Percentiles rank a stretch among this genome's conserved stretches.
These are phyloP conservation scores for Pythium myriotylum DNA, from an alignment of 352 stramenopile species.

Conservation along the genomic window DNA sequence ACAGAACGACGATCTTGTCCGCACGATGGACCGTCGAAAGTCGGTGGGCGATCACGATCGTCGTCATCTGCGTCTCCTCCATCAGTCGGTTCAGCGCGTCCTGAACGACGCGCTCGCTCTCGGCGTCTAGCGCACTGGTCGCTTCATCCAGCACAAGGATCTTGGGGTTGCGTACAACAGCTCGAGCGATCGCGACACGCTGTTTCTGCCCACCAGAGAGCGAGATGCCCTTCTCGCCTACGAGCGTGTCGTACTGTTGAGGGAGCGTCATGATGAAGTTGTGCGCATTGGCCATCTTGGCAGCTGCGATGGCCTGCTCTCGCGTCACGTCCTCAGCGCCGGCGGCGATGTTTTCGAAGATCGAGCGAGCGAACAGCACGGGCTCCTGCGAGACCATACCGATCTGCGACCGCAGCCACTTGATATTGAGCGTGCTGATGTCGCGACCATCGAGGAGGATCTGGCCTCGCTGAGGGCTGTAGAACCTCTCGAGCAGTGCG, in stretches of 20 bases:
- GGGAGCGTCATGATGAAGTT: neutral
- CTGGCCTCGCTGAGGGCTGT: constrained; percentile 39
- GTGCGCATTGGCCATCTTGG: constrained; percentile 20
- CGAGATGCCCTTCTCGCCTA: neutral
- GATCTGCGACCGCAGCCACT: constrained; percentile 25
- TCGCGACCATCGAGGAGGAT: constrained; percentile 66
- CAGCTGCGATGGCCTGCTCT: constrained; percentile 66
- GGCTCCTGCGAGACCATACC: constrained; percentile 68
- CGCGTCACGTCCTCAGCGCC: constrained; percentile 3
- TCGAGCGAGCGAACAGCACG: constrained; percentile 73
- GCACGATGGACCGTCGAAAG: constrained; percentile 40
- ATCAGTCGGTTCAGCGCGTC: constrained; percentile 50
- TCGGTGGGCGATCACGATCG: constrained; percentile 92
- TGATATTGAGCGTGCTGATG: constrained; percentile 50
- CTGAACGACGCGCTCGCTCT: constrained; percentile 79
- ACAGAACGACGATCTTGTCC: constrained; percentile 26
- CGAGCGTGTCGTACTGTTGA: neutral
- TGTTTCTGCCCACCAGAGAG: neutral
- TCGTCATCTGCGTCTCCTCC: constrained; percentile 50
- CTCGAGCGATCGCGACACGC: neutral
- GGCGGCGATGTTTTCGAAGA: constrained; percentile 80
- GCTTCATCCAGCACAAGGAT: neutral
- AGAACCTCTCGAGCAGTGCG: constrained; percentile 75
- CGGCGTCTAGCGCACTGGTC: constrained; percentile 30
- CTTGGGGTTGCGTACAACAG: neutral